Evolutionary conservation across 2,329 filamentous ascomycete genomes (phyloP).

Genomic region (Pezicula radicicola): DNA sequence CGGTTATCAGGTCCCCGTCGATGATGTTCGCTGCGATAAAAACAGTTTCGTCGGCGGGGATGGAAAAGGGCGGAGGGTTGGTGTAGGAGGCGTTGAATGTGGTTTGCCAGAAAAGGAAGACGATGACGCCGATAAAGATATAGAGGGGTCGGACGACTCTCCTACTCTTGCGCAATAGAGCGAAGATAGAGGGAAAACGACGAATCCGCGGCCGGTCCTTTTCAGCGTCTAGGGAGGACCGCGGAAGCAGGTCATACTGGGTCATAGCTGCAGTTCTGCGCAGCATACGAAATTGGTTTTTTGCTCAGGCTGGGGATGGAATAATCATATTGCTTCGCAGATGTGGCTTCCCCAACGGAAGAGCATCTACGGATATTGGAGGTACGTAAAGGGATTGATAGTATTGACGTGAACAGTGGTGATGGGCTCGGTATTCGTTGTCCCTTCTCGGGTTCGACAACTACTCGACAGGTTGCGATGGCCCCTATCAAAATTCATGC

Average conservation of each 20-base stretch:
- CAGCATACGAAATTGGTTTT: not conserved
- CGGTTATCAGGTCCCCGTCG: conserved; percentile 60
- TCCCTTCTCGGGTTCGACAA: too few species aligned
- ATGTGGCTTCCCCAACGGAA: not conserved
- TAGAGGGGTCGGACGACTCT: conserved; percentile 19
- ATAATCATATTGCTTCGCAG: not conserved
- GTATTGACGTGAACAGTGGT: too few species aligned
- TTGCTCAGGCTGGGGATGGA: not conserved
- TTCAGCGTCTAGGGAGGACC: conserved; percentile 15
- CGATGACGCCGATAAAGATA: conserved; percentile 14
- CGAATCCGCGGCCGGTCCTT: conserved; percentile 3
- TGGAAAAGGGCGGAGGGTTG: conserved; percentile 37
- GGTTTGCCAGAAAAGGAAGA: conserved; percentile 21
- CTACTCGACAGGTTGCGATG: too few species aligned
- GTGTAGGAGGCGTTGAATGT: conserved; percentile 41
- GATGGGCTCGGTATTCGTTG: too few species aligned
- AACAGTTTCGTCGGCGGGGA: conserved; percentile 56
- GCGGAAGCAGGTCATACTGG: conserved; percentile 18
- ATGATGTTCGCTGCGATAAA: conserved; percentile 73
- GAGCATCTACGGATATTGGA: not conserved
- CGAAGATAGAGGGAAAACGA: conserved; percentile 3
- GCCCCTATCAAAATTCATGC: too few species aligned
- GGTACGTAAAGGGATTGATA: too few species aligned
- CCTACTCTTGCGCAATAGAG: conserved; percentile 12
- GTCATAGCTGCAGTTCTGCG: not conserved